A percentile compares a stretch with the other conserved stretches of the same genome.
These are phyloP conservation scores for Dryadomyces quercus-mongolicae DNA, from an alignment of 2,329 filamentous ascomycete genomes.

Conservation along the genomic window DNA sequence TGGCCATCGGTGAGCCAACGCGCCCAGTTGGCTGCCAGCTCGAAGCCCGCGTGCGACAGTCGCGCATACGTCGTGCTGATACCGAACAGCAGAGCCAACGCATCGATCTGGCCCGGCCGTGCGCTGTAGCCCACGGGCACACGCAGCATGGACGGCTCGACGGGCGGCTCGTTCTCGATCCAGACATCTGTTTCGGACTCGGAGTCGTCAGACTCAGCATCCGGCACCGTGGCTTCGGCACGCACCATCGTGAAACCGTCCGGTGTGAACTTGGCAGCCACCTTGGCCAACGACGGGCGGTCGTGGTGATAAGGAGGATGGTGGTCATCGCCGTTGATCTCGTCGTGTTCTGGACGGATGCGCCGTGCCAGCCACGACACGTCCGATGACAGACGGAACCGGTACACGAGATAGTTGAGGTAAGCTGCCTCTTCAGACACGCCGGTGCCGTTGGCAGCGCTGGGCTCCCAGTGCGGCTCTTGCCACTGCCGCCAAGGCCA, in stretches of 20 bases:
- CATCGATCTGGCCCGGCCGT: conserved; percentile 22
- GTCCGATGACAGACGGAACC: conserved; percentile 15
- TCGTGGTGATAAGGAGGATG: too few relatives aligned
- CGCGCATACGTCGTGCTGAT: conserved; percentile 30
- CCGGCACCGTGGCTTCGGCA: not conserved
- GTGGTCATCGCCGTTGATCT: too few relatives aligned
- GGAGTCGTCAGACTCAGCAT: not conserved
- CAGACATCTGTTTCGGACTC: not conserved
- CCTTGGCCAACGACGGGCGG: conserved; percentile 14
- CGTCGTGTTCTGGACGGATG: conserved; percentile 5
- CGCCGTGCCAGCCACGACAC: conserved; percentile 15
- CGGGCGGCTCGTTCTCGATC: conserved; percentile 1
- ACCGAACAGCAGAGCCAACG: conserved; percentile 27
- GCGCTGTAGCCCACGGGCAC: conserved; percentile 21
- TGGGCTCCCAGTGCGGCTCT: not conserved
- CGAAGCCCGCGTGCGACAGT: conserved; percentile 24
- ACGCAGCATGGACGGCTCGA: conserved; percentile 16
- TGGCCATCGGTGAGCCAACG: conserved; percentile 32
- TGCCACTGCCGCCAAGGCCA: conserved; percentile 2
- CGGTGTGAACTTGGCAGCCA: conserved; percentile 8
- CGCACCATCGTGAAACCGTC: not conserved
- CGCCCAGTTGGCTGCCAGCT: conserved; percentile 29
- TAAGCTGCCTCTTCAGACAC: conserved; percentile 9
- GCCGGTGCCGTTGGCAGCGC: not conserved
- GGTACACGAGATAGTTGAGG: conserved; percentile 14